Evolutionary conservation across 2,329 filamentous ascomycete species (phyloP).

Genomic region (Xylariaceae sp.): DNA sequence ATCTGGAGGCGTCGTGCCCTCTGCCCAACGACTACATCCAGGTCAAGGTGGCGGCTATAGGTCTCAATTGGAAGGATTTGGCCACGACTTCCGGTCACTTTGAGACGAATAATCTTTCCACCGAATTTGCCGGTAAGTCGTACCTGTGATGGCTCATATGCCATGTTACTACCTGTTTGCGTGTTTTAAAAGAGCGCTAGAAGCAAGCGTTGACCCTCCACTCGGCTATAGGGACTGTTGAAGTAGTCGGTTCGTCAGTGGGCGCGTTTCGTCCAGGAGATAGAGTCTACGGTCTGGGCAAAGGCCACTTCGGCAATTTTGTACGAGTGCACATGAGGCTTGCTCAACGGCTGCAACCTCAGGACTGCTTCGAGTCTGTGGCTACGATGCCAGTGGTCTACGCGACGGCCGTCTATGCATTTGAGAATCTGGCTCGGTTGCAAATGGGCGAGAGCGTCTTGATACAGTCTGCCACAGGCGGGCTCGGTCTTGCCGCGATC

Average conservation of each 20-base stretch:
- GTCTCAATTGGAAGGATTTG: slow-evolving; percentile 21
- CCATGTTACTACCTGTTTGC: no score
- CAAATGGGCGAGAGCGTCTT: background rate
- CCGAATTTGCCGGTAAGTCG: slow-evolving; percentile 10
- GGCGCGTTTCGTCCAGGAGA: no score
- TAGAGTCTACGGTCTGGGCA: no score
- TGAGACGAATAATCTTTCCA: slow-evolving; percentile 13
- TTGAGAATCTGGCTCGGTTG: background rate
- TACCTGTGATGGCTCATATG: no score
- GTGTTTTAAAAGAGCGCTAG: no score
- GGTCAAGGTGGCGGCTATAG: slow-evolving; percentile 21
- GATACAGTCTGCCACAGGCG: slow-evolving; percentile 2
- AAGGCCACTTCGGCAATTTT: no score
- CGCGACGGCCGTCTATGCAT: slow-evolving; percentile 4
- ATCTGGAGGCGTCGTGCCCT: slow-evolving; percentile 11
- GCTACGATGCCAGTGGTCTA: slow-evolving; percentile 1
- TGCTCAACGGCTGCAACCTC: no score
- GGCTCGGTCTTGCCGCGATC: slow-evolving; percentile 4
- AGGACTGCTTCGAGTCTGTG: no score
- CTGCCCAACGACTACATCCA: slow-evolving; percentile 16
- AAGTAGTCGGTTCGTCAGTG: no score
- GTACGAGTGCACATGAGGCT: no score
- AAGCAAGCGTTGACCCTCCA: no score
- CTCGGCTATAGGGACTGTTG: no score
- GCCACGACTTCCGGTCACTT: slow-evolving; percentile 14